Conservation (phyloP, 2,329 filamentous ascomycete genomes). For the Lecanicillium sp. region DNA sequence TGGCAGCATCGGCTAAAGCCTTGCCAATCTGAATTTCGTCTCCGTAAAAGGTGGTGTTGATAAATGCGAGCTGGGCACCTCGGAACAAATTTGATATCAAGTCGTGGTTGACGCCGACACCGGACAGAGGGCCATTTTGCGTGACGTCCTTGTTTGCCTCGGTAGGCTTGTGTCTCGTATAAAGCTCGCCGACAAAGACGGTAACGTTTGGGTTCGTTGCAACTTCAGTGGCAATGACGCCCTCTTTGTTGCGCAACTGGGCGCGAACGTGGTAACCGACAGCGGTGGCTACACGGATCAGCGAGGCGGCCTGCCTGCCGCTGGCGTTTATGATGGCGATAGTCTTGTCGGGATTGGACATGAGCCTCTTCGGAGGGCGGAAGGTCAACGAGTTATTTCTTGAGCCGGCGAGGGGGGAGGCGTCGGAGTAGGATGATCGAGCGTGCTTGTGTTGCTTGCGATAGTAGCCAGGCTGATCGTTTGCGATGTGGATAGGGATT, state of each 20-base stretch:
- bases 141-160: slow-evolving; percentile 56
- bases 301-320: slow-evolving; percentile 88
- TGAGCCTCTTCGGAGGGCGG: slow-evolving; percentile 51
- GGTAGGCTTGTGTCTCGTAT: slow-evolving; percentile 44
- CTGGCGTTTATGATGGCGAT: slow-evolving; percentile 94
- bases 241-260: slow-evolving; percentile 80
- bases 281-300: slow-evolving; percentile 88
- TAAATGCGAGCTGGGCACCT: slow-evolving; percentile 83
- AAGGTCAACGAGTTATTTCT: slow-evolving; percentile 55
- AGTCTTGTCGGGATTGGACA: slow-evolving; percentile 61
- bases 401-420: slow-evolving; percentile 45
- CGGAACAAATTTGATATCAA: slow-evolving; percentile 74
- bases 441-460: slow-evolving; percentile 51
- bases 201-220: slow-evolving; percentile 69
- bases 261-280: slow-evolving; percentile 91
- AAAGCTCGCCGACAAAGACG: slow-evolving; percentile 57
- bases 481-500: slow-evolving; percentile 29
- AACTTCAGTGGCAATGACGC: slow-evolving; percentile 83
- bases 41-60: slow-evolving; percentile 96
- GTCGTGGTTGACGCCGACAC: slow-evolving; percentile 60
- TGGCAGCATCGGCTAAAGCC: slow-evolving; percentile 82
- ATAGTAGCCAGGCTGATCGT: slow-evolving; percentile 25
- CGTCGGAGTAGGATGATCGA: slow-evolving; percentile 53
- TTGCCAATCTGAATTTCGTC: slow-evolving; percentile 88
- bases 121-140: slow-evolving; percentile 54